Evolutionary conservation across 169 alveolate species (phyloP), one percentile per base, ranked within the genome.

Genomic region (Ichthyophthirius multifiliis): DNA sequence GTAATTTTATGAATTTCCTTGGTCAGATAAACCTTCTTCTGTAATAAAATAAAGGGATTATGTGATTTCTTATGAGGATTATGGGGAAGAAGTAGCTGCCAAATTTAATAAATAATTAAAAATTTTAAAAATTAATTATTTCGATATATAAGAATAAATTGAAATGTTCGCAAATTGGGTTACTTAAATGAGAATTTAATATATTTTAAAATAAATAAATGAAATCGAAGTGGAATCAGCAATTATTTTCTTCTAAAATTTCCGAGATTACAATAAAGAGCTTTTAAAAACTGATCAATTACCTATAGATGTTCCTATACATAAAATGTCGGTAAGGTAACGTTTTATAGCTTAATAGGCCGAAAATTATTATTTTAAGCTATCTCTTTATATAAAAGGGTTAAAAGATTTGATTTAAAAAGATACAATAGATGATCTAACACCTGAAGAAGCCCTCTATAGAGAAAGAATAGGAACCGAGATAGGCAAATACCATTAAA

Each of bases 381-480:
- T 55, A 4, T 13, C 31, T 10, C 32, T 55, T 6, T 23, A 27
- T 0, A 55, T 55, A 27, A 55, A 55, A 23, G 23, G 43, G 12
- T n/a, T 55, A 0, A 27, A 34, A 10, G 31, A 55, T 6, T 16
- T 55, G 15, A 4, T 55, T 12, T 10, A 13, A 20, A 55, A 55
- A 23, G 71, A 55, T 9, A 55, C 71, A 2, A 23, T 55, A 20
- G 71, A 64, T 5, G 15, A 73, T 13, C 43, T 81, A 47, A 39
- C 31, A 27, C 48, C 9, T 4, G 64, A 67, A 37, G 86, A 81
- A 34, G 86, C 79, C 18, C 65, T 76, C 18, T 46, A 81, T 16
- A 81, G 86, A 81, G 20, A 71, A 9, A 47, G 30, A 18, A 81
- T 81, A 0, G 86, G 86, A 73, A 81, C 82, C 41, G 10, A 81